Evolutionary conservation across 176 grass and related monocot species (phyloP), one percentile per base, ranked within the genome.

Genomic region (Panicum miliaceum): DNA sequence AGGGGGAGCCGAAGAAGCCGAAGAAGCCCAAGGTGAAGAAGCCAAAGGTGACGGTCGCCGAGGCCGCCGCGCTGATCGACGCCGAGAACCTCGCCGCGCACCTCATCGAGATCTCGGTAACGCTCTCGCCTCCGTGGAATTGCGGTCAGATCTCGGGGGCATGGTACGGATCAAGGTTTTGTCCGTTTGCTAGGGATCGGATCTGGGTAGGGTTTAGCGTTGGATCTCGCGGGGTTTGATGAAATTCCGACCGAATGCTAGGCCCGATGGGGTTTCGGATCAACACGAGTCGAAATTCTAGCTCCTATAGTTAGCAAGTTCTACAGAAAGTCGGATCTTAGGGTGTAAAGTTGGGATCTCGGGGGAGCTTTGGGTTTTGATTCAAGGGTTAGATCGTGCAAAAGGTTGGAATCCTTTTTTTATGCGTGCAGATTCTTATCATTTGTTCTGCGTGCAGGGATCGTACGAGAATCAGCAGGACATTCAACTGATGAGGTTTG

Each of bases 401-500:
- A 78, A 82, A 56, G 62, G 56, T 67, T 34, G 52, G 6, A 16
- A 59, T 60, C 51, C 7, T 19, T 64, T 86, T 77, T 43, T 36
- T 71, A 8, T 59, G 29, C 13, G 14, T 4, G 16, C 22, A 61
- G 32, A 84, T 84, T 80, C 81, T 53, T 27, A 56, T 63, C 60
- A 38, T 56, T 62, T 57, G 6, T 37, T 71, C 40, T 84, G 35
- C 78, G 60, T 64, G 77, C 84, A 99, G 97, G 90, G 34, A 68
- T 94, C 91, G 1, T 99, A 96, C 46, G 97, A 96, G 84, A 85
- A 90, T 53, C 88, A 92, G 63, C 88, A 96, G 47, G 91, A 92
- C 60, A 99, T 99, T 75, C 97, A 96, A 25, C 93, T 99, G 70
- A 99, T 96, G 97, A 84, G 97, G 71, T 99, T 99, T 35, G 97